Percentiles rank a stretch among this genome's conserved stretches.
Evolutionary conservation across 2,329 filamentous ascomycete genomes (phyloP).

Genomic region (Samsoniella hepiali): DNA sequence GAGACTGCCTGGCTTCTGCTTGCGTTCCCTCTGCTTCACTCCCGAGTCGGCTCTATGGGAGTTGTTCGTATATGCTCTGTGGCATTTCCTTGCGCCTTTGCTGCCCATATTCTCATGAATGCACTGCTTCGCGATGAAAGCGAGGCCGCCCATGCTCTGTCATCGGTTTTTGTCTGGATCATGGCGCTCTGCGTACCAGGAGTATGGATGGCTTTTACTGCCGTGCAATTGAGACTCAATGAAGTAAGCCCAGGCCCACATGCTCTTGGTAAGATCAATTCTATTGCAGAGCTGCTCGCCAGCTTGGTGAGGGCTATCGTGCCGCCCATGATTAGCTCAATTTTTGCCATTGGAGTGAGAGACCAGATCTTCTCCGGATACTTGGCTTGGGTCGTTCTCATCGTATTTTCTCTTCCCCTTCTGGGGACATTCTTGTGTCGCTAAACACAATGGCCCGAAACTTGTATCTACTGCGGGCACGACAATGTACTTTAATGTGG

Average conservation of each 20-base stretch:
- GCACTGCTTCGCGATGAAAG: constrained; percentile 39
- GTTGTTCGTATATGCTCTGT: constrained; percentile 55
- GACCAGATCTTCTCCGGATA: constrained; percentile 62
- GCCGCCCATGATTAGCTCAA: constrained; percentile 51
- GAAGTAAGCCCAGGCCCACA: constrained; percentile 64
- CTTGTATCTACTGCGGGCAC: too few species aligned
- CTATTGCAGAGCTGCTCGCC: constrained; percentile 52
- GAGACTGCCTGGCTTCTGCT: constrained; percentile 72
- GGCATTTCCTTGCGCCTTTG: constrained; percentile 63
- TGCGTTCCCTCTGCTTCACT: constrained; percentile 66
- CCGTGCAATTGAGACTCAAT: constrained; percentile 69
- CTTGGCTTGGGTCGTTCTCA: constrained; percentile 13
- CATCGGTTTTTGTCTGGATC: constrained; percentile 54
- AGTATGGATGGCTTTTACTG: constrained; percentile 68
- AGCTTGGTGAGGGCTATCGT: constrained; percentile 63
- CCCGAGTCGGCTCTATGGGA: constrained; percentile 62
- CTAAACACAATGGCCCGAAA: too few species aligned
- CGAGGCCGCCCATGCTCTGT: constrained; percentile 24
- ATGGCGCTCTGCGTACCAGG: constrained; percentile 39
- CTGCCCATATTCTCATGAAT: constrained; percentile 54
- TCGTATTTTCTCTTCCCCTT: not conserved
- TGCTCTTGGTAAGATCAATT: constrained; percentile 69
- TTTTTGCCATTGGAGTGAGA: constrained; percentile 66
- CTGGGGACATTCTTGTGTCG: too few species aligned
- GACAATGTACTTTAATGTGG: too few species aligned